Base-by-base conservation (phyloP, 768 basidiomycete genomes). In the Leccinum barrowsii region DNA sequence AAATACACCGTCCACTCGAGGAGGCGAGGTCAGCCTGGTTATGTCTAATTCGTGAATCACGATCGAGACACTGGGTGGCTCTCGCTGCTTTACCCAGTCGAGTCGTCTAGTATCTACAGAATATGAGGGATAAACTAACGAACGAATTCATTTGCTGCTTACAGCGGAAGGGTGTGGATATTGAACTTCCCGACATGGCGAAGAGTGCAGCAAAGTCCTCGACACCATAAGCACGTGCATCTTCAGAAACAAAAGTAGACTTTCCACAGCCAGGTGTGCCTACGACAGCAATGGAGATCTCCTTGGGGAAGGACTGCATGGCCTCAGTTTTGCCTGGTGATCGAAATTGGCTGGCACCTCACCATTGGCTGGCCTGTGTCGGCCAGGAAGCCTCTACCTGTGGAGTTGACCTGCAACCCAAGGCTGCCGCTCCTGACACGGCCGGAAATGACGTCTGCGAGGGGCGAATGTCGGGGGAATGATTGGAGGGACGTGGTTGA, bases 201-300 rank as follows among this genome's bases (percentile, higher is more conserved):
- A 75, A 75, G 44, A 71, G 69, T 19, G 67, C 52, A 46, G 60
- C 68, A 32, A 81, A 70, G 54, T 82, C 79, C 34, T 76, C 74
- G 15, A 90, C 75, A 15, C 78, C 76, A 64, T 84, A 86, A 2
- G 80, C 77, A 61, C 83, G 85, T 56, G 94, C 77, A 11, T 92
- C 94, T 68, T 86, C 87, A 35, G 79, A 77, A 61, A 97, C 90
- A 52, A 92, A 80, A 3, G 85, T 83, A 2, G 91, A 87, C 74
- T 98, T 98, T 59, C 95, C 96, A 59, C 90, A 93, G 34, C 85
- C 82, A 40, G 80, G 72, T 12, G 84, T 80, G 13, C 96, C 96
- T 40, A 95, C 80, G 34, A 98, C 85, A 32, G 87, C 86, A 30
- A 98, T 76, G 8, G 85, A 84, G 51, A 89, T 64, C 51, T 75